Evolutionary conservation across 2,329 filamentous ascomycete species (phyloP), one percentile per base, ranked within the genome.

Genomic region (Lizonia empirigonia): DNA sequence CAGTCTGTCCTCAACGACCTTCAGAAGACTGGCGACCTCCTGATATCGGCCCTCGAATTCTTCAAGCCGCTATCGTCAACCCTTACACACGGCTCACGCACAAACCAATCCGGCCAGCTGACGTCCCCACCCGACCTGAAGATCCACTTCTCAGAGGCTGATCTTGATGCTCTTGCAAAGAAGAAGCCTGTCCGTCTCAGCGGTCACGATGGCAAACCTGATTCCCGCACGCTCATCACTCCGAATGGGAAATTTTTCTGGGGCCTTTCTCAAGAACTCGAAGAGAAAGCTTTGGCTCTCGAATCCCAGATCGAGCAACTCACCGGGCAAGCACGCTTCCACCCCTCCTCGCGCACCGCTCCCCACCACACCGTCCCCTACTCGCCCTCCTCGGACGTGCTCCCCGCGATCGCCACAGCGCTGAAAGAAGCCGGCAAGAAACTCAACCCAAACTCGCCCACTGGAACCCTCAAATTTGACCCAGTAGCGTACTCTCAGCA

Each of bases 191-290:
- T 79, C 10, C 72, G 72, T 20, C 72, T 77, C 16, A 72, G 70
- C 23, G 72, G 73, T n/a, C 67, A 74, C n/a, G 72, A 77, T 19
- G 72, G 69, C 24, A 74, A 70, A n/a, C 59, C 72, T 22, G 77
- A 76, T 52, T 74, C 75, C 1, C 81, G 87, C 20, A 85, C 89
- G 56, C 80, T 92, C 59, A 83, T 92, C 44, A 91, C 89, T 0
- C 87, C 89, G 0, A 85, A 88, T 55, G 89, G 89, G 9, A 86
- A 90, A 56, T 89, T 88, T 67, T 78, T 93, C n/a, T 85, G 87
- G 58, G 87, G 88, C 50, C 74, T 94, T 45, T 85, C 80, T 1
- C 74, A 80, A 4, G 83, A 87, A 33, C 85, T 92, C 56, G 89
- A 92, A 65, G 78, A 86, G 26, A 81, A 82, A 4, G 92, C 88